Evolutionary conservation across 1,139 yeast species (phyloP), one percentile per base, ranked within the genome.

Genomic region (Maudiozyma humilis): DNA sequence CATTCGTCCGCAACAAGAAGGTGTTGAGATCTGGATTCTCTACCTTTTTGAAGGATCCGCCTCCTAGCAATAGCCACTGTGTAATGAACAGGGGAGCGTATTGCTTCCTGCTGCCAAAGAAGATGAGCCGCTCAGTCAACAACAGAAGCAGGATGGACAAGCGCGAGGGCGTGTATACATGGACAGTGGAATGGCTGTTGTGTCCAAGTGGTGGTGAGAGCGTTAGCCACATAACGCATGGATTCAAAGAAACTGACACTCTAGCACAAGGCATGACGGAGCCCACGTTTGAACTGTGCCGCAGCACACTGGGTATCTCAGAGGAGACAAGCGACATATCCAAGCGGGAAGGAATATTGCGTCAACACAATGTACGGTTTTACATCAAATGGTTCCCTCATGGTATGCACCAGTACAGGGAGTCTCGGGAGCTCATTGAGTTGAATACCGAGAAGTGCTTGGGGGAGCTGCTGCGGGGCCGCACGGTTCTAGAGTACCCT

Each of bases 121-220:
- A 95, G 0, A 85, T 88, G 95, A 73, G 79, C 20, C 66, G 96
- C 44, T 72, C 87, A 3, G 56, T 62, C 8, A 62, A 69, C 46
- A 89, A 89, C 59, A 82, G 80, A 55, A 76, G 91, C 1, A 81
- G 82, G 2, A 84, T 79, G 71, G 91, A 86, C 56, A 79, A 79
- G 59, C 74, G 76, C 52, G 67, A 71, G 51, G 75, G 78, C 38
- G 63, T 75, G 23, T 82, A 75, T 59, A 74, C 75, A 17, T 88
- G 96, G 96, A 82, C 95, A 0, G 63, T 87, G 0, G 95, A 88
- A 59, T 82, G 88, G 84, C 60, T 75, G 0, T 54, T 77, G 7
- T 55, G 73, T n/a, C 65, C 67, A 30, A 50, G 45, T 1, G 45
- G 45, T 12, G 64, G 10, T 13, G 18, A 43, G 14, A 6, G 17